A percentile compares a stretch with the other conserved stretches of the same genome.
Conservation (phyloP, 805 yeast genomes). For the Ogataea chonburiensis region DNA sequence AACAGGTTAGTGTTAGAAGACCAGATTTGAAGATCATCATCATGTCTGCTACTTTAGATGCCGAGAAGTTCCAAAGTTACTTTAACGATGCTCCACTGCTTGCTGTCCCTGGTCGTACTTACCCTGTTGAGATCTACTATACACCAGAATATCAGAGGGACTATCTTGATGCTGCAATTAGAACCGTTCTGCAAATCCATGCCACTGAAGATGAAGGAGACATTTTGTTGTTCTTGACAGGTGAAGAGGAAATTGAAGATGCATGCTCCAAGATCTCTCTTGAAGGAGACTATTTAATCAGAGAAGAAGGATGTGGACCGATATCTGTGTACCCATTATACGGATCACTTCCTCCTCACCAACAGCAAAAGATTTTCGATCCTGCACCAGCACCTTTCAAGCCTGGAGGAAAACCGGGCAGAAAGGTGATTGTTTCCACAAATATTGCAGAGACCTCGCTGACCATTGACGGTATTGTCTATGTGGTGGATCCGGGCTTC, state of each 20-base stretch:
- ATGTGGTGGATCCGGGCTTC: conserved; percentile 96
- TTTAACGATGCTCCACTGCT: conserved; percentile 89
- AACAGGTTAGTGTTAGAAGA: conserved; percentile 75
- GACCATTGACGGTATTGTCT: conserved; percentile 96
- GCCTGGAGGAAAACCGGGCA: conserved; percentile 85
- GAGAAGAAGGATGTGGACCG: conserved; percentile 92
- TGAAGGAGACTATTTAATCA: conserved; percentile 83
- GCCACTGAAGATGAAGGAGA: conserved; percentile 96
- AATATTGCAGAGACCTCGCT: conserved; percentile 97
- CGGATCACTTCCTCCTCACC: conserved; percentile 95
- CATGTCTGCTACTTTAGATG: conserved; percentile 98
- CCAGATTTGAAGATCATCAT: conserved; percentile 87
- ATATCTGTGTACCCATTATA: conserved; percentile 86
- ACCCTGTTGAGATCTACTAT: conserved; percentile 94
- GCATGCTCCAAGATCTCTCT: conserved; percentile 85
- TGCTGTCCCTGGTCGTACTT: conserved; percentile 98
- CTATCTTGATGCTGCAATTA: conserved; percentile 89
- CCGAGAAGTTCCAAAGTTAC: conserved; percentile 89
- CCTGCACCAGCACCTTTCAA: conserved; percentile 78
- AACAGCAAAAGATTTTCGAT: conserved; percentile 90
- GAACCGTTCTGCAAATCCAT: conserved; percentile 94
- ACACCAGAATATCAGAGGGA: conserved; percentile 97
- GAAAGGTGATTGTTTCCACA: conserved; percentile 89
- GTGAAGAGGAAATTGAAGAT: conserved; percentile 98
- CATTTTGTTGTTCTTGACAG: conserved; percentile 80